A percentile compares a stretch with the other conserved stretches of the same genome.
phyloP scores from a whole-genome alignment of 805 yeast species.

The Saccharomycopsis javanensis region DNA sequence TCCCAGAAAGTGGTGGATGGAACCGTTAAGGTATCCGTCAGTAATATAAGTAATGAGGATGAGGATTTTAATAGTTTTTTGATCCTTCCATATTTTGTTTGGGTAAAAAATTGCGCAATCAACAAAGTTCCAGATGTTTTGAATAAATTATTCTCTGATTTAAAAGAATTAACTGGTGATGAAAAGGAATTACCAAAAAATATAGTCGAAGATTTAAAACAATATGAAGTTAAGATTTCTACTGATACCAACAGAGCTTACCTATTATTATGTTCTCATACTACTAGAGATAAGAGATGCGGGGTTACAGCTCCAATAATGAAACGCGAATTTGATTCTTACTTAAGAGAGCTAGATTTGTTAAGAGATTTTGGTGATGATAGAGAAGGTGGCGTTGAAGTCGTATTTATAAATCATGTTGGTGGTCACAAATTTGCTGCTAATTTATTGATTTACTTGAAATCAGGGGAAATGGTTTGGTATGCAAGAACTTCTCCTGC shows the following conservation, averaged over 20 bases:
- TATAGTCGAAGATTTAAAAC: constrained; percentile 14
- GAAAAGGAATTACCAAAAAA: constrained; percentile 16
- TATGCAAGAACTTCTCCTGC: constrained; percentile 76
- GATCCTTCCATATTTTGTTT: constrained; percentile 64
- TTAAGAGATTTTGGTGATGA: constrained; percentile 70
- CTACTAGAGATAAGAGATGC: constrained; percentile 85
- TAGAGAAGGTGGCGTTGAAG: constrained; percentile 64
- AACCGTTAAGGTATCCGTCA: constrained; percentile 40
- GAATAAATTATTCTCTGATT: constrained; percentile 32
- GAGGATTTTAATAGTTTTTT: constrained; percentile 45
- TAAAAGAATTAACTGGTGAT: constrained; percentile 29
- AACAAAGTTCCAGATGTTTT: constrained; percentile 37
- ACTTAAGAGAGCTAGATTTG: constrained; percentile 60
- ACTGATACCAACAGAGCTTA: constrained; percentile 35
- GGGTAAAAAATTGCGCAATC: constrained; percentile 45
- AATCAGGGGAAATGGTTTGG: constrained; percentile 75
- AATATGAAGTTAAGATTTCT: constrained; percentile 28
- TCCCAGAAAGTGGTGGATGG: constrained; percentile 22
- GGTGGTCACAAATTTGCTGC: constrained; percentile 97
- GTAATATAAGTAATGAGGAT: constrained; percentile 43
- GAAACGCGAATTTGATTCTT: constrained; percentile 66
- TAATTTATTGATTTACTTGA: constrained; percentile 68
- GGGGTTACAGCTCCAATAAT: constrained; percentile 90
- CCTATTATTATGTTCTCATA: constrained; percentile 79
- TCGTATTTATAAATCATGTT: constrained; percentile 70